Percentiles rank a stretch among this genome's conserved stretches.
Evolutionary conservation across 2,329 filamentous ascomycete genomes (phyloP).

Genomic region (Cordyceps pruinosa): DNA sequence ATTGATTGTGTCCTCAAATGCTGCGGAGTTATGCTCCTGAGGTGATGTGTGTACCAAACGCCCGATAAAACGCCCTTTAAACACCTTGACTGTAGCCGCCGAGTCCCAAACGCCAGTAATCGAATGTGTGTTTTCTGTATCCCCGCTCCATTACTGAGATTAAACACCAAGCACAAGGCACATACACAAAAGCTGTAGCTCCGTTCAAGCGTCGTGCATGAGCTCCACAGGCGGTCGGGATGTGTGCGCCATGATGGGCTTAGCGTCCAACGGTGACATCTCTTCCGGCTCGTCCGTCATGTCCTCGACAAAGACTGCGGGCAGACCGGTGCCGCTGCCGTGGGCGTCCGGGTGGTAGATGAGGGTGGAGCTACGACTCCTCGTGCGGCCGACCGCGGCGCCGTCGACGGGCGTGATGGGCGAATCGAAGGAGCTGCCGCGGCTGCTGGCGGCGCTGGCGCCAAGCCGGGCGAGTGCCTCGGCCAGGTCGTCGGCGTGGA

Average conservation of each 20-base stretch:
- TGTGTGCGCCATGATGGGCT: slow-evolving; percentile 53
- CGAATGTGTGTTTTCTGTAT: background rate
- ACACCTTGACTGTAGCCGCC: slow-evolving; percentile 1
- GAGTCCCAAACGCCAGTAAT: slow-evolving; percentile 2
- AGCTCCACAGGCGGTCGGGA: slow-evolving; percentile 58
- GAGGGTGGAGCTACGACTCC: slow-evolving; percentile 58
- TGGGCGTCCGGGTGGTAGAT: slow-evolving; percentile 58
- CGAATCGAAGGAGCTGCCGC: slow-evolving; percentile 19
- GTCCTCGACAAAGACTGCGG: slow-evolving; percentile 61
- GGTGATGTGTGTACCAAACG: background rate
- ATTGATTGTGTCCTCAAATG: background rate
- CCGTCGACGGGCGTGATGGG: slow-evolving; percentile 37
- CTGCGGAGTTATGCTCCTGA: background rate
- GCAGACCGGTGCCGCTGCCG: slow-evolving; percentile 48
- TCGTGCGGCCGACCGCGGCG: slow-evolving; percentile 23
- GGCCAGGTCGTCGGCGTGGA: slow-evolving; percentile 62
- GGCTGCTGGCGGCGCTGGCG: slow-evolving; percentile 29
- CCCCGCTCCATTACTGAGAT: background rate
- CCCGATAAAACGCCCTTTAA: background rate
- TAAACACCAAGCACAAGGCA: background rate
- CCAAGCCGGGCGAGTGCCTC: slow-evolving; percentile 58
- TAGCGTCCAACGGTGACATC: slow-evolving; percentile 36
- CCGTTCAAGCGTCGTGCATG: slow-evolving; percentile 39
- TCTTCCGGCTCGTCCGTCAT: slow-evolving; percentile 51
- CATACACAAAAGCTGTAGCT: background rate